Evolutionary conservation across 768 basidiomycete species (phyloP).

Genomic region (Lactarius hengduanensis): DNA sequence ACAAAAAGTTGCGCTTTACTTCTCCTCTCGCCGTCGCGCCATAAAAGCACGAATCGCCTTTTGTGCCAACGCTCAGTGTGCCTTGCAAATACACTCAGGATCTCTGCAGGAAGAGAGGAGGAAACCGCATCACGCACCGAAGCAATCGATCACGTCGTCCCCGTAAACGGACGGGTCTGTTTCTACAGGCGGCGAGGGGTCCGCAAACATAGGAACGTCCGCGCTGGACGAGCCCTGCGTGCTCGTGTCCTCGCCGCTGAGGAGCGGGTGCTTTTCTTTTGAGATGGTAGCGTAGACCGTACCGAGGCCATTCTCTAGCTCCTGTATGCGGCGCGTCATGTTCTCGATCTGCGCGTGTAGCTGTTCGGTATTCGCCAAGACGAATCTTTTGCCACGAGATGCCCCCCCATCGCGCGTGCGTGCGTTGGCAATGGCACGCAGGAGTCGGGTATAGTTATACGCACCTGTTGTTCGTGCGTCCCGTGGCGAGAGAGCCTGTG

Average conservation of each 20-base stretch:
- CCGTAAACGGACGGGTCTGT: not conserved
- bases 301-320: constrained; percentile 24
- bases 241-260: constrained; percentile 10
- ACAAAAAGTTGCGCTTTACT: constrained; percentile 39
- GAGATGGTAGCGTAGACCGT: constrained; percentile 26
- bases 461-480: constrained; percentile 55
- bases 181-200: constrained; percentile 6
- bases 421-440: no score
- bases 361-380: constrained; percentile 69
- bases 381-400: constrained; percentile 38
- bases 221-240: constrained; percentile 1
- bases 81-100: constrained; percentile 37
- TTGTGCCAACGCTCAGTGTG: constrained; percentile 54
- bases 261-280: constrained; percentile 22
- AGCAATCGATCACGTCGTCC: constrained; percentile 49
- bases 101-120: not conserved
- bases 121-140: constrained; percentile 38
- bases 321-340: constrained; percentile 24
- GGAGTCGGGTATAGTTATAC: constrained; percentile 17
- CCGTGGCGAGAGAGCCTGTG: constrained; percentile 53
- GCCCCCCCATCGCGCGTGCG: not conserved
- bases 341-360: constrained; percentile 35
- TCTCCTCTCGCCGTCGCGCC: constrained; percentile 69
- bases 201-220: not conserved
- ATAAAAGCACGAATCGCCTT: constrained; percentile 55